Percentiles rank a stretch among this genome's conserved stretches.
These are phyloP conservation scores for Colletotrichum shisoi DNA, from an alignment of 2,329 filamentous ascomycete genomes.

Conservation along the genomic window DNA sequence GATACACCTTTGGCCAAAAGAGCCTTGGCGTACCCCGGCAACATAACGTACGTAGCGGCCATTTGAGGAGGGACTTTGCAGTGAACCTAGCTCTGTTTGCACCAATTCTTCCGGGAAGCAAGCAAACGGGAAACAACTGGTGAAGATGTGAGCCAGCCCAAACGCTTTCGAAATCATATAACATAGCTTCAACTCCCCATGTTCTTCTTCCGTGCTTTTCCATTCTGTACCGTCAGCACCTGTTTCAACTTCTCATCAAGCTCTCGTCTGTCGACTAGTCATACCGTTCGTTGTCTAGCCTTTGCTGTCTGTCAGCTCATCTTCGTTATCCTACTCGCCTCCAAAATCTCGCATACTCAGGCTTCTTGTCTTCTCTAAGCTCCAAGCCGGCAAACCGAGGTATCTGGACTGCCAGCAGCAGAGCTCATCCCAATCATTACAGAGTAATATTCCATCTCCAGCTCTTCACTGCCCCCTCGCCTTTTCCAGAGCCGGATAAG, in stretches of 20 bases:
- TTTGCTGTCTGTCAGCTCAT: not conserved
- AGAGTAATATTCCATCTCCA: not conserved
- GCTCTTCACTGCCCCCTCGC: not conserved
- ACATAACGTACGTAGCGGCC: constrained; percentile 4
- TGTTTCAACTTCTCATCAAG: not conserved
- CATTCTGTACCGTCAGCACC: too few species aligned
- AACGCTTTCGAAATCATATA: constrained; percentile 20
- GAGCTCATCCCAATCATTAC: too few species aligned
- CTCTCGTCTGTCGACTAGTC: constrained; percentile 12
- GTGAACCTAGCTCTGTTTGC: constrained; percentile 8
- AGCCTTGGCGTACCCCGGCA: constrained; percentile 4
- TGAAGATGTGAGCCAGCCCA: constrained; percentile 1
- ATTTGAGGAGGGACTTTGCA: not conserved
- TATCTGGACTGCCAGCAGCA: not conserved
- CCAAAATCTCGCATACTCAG: not conserved
- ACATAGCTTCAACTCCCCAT: constrained; percentile 23
- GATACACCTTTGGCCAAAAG: not conserved
- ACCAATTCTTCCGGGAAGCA: not conserved
- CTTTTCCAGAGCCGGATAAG: not conserved
- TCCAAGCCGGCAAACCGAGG: not conserved
- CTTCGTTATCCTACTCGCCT: not conserved
- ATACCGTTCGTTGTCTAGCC: not conserved
- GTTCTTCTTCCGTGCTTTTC: not conserved
- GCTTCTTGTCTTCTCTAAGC: not conserved
- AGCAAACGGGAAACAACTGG: not conserved